Evolutionary conservation across 805 yeast species (phyloP), one percentile per base, ranked within the genome.

Genomic region (Saturnispora galanensis): DNA sequence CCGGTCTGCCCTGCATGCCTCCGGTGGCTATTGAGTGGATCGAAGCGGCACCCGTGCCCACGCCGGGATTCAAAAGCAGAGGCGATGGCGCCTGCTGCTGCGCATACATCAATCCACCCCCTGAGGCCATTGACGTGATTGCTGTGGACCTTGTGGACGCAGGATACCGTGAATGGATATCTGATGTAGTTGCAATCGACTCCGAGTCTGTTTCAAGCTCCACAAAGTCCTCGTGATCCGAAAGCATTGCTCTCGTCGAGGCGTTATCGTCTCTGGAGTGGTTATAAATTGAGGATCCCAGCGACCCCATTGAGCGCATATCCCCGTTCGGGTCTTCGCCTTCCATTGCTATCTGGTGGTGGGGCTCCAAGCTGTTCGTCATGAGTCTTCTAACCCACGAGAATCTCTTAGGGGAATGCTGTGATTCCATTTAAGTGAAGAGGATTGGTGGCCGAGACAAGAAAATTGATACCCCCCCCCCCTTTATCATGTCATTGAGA

Each of bases 311-410:
- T 21, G 26, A 21, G 8, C 26, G 26, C 26, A 21, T 4, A 21
- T 21, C 26, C 6, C 26, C 26, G 8, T 21, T 21, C 26, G 26
- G 26, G 26, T 21, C 26, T 21, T 21, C 26, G 7, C 26, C 26
- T 6, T 21, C 26, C 6, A 21, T 5, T 21, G 26, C 2, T 8
- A 21, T 2, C 26, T 21, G 26, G 26, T 21, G 26, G 26, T 21
- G 26, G 7, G 26, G 8, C 8, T 21, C 26, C 33, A 47, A 53
- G 38, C 47, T 53, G 40, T 58, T 60, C 46, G 62, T 60, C 64
- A 63, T 61, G 36, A 63, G 50, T 33, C 59, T 50, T 41, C 50
- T 53, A 10, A 64, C 64, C 68, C 68, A 64, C 7, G 67, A 62
- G 38, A 64, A 62, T 38, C 63, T 56, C 9, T 49, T 42, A 13